These are phyloP conservation scores for Trametes polyzona DNA, from an alignment of 1,284 basidiomycete species.

Conservation along the genomic window DNA sequence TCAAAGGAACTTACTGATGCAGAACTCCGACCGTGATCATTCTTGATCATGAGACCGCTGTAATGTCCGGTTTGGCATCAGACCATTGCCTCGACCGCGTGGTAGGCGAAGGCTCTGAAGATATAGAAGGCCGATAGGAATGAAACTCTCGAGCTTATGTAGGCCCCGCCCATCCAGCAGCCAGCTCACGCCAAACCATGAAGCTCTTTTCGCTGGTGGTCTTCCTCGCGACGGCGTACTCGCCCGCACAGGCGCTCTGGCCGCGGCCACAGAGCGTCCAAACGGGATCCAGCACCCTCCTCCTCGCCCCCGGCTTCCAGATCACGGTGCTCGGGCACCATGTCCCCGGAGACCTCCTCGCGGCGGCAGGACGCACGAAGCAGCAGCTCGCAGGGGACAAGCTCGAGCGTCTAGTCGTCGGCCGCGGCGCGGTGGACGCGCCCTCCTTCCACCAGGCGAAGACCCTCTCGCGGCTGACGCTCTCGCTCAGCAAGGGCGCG, in stretches of 20 bases:
- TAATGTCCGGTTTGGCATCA: conserved; percentile 12
- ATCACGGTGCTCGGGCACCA: conserved; percentile 40
- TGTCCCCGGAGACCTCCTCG: conserved; percentile 50
- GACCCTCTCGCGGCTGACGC: conserved; percentile 38
- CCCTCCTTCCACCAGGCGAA: conserved; percentile 36
- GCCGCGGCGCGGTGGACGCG: conserved; percentile 49
- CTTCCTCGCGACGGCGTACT: conserved; percentile 26
- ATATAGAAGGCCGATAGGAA: not conserved
- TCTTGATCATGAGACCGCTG: conserved; percentile 14
- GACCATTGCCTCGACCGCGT: conserved; percentile 10
- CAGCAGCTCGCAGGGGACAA: conserved; percentile 45
- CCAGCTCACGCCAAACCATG: conserved; percentile 21
- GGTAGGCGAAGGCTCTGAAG: conserved; percentile 3
- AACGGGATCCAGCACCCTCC: conserved; percentile 54
- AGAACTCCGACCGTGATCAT: not conserved
- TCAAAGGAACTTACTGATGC: conserved; percentile 7
- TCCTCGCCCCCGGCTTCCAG: conserved; percentile 51
- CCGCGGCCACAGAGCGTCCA: conserved; percentile 59
- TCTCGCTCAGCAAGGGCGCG: conserved; percentile 45
- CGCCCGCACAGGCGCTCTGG: conserved; percentile 52
- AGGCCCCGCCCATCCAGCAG: not conserved
- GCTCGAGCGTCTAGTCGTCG: conserved; percentile 52
- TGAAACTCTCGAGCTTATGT: not conserved
- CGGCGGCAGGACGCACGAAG: conserved; percentile 47
- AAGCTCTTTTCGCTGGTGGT: conserved; percentile 27